These are phyloP conservation scores for Penicillium desertorum DNA, from an alignment of 495 filamentous ascomycete genomes.

Conservation along the genomic window DNA sequence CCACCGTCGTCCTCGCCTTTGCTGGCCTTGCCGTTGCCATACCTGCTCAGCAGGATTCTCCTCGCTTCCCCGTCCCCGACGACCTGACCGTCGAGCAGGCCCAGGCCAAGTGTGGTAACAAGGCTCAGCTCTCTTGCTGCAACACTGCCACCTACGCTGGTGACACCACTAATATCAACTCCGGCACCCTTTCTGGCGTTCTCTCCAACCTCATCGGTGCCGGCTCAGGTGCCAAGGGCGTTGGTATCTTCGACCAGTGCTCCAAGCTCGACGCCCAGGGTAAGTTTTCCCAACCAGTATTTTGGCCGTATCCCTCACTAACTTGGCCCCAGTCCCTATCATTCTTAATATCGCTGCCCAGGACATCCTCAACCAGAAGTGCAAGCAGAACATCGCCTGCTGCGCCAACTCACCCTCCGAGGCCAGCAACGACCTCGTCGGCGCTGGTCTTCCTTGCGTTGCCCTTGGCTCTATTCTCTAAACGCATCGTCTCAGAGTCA, in stretches of 20 bases:
- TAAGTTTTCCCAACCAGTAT: slow-evolving; percentile 5
- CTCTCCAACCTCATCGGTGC: slow-evolving; percentile 34
- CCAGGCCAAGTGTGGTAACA: slow-evolving; percentile 48
- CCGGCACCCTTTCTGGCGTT: slow-evolving; percentile 29
- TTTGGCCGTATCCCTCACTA: slow-evolving; percentile 8
- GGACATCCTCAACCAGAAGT: slow-evolving; percentile 50
- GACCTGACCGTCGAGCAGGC: slow-evolving; percentile 49
- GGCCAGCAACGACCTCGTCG: slow-evolving; percentile 43
- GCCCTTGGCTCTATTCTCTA: slow-evolving; percentile 48
- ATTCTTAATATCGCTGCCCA: slow-evolving; percentile 36
- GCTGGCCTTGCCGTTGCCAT: slow-evolving; percentile 24
- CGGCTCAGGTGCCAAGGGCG: slow-evolving; percentile 38
- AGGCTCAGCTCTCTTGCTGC: slow-evolving; percentile 52
- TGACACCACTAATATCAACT: slow-evolving; percentile 38
- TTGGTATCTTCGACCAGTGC: slow-evolving; percentile 41
- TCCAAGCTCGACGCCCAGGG: slow-evolving; percentile 38
- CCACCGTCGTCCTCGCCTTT: slow-evolving; percentile 25
- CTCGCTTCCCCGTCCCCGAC: slow-evolving; percentile 38
- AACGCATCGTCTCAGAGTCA: slow-evolving; percentile 5
- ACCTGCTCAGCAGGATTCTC: slow-evolving; percentile 22
- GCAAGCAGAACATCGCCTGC: slow-evolving; percentile 56
- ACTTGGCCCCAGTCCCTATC: slow-evolving; percentile 27
- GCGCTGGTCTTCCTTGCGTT: slow-evolving; percentile 50
- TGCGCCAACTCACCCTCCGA: slow-evolving; percentile 45
- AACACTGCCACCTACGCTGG: slow-evolving; percentile 48